Conservation (phyloP, 1,139 yeast species). For the Hyphopichia burtonii region DNA sequence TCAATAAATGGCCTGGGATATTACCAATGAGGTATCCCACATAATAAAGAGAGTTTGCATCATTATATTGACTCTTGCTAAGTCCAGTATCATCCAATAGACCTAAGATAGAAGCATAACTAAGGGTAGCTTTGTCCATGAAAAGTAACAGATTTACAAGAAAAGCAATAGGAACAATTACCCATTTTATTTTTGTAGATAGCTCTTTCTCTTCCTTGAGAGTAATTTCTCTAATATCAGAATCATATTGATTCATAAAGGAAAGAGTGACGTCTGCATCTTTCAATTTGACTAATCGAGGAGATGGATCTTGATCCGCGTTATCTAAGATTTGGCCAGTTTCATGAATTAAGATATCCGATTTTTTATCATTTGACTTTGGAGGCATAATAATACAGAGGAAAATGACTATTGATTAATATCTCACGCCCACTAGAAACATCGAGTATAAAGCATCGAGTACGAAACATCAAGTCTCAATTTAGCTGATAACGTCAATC, state of each 20-base stretch:
- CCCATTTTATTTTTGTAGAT: slow-evolving; percentile 26
- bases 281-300: neutral
- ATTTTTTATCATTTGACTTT: neutral
- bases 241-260: slow-evolving; percentile 28
- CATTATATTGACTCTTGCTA: slow-evolving; percentile 26
- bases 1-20: slow-evolving; percentile 23
- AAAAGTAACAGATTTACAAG: slow-evolving; percentile 32
- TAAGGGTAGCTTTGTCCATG: slow-evolving; percentile 42
- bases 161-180: slow-evolving; percentile 28
- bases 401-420: no score
- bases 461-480: no score
- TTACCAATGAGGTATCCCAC: slow-evolving; percentile 38
- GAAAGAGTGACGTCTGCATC: slow-evolving; percentile 29
- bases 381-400: no score
- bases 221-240: slow-evolving; percentile 23
- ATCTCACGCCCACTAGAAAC: no score
- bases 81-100: slow-evolving; percentile 38
- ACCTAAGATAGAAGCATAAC: slow-evolving; percentile 39
- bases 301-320: neutral
- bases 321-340: neutral
- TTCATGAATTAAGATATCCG: neutral
- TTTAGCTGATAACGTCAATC: no score
- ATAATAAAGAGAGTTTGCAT: slow-evolving; percentile 32
- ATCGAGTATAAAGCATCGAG: no score
- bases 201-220: slow-evolving; percentile 29